Conservation (phyloP, 1,139 yeast species). For the Keqinozyma sinolaborantium region DNA sequence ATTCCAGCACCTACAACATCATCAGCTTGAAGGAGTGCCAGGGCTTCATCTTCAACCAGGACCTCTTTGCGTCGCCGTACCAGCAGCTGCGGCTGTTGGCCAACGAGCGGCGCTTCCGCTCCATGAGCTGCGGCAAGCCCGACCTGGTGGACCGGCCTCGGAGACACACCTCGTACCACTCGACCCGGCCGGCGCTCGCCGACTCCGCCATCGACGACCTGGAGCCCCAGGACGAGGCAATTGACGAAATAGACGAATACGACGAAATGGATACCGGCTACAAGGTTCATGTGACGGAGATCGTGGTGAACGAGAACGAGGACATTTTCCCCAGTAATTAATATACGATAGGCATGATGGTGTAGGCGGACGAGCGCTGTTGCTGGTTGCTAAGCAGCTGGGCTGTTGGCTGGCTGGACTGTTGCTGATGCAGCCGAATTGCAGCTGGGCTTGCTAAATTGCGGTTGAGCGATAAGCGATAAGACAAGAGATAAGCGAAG, state of each 20-base stretch:
- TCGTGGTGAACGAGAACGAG: slow-evolving; percentile 41
- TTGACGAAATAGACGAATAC: slow-evolving; percentile 17
- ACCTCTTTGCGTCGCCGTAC: slow-evolving; percentile 63
- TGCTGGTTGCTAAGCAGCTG: no score
- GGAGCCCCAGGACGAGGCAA: slow-evolving; percentile 12
- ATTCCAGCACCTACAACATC: slow-evolving; percentile 30
- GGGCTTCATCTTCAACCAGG: slow-evolving; percentile 75
- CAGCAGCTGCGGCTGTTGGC: slow-evolving; percentile 53
- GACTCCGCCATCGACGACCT: slow-evolving; percentile 15
- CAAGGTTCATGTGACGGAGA: slow-evolving; percentile 52
- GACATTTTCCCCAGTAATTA: slow-evolving; percentile 20
- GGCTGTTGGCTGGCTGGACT: no score
- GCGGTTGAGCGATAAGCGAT: no score
- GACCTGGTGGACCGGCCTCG: no score
- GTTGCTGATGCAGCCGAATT: no score
- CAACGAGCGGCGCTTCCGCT: slow-evolving; percentile 31
- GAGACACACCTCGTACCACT: slow-evolving; percentile 33
- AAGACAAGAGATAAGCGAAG: no score
- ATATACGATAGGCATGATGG: no score
- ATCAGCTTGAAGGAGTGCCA: slow-evolving; percentile 61
- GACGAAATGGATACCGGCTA: slow-evolving; percentile 26
- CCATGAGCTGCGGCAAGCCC: slow-evolving; percentile 18
- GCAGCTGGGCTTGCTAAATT: no score
- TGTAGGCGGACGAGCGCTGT: no score
- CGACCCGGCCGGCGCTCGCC: slow-evolving; percentile 22